Conservation (phyloP, 2,329 filamentous ascomycete genomes). For the Fusarium nematophilum region DNA sequence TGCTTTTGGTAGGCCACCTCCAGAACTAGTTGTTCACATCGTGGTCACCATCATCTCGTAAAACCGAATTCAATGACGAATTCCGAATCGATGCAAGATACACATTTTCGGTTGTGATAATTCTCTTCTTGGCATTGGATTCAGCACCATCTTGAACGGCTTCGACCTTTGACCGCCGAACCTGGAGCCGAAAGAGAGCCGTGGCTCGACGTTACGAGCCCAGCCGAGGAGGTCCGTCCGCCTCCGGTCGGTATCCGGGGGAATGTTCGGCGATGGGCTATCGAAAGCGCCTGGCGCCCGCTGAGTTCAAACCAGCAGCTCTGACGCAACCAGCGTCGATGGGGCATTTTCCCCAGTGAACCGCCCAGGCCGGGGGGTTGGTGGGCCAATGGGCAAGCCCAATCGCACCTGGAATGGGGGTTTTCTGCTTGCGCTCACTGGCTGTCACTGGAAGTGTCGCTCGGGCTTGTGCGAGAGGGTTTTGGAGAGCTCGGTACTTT, state of each 20-base stretch:
- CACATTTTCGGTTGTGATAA: background rate
- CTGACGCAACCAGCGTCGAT: conserved; percentile 38
- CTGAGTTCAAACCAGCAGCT: conserved; percentile 21
- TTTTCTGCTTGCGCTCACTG: conserved; percentile 25
- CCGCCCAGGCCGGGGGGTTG: background rate
- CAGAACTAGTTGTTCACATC: background rate
- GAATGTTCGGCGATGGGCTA: conserved; percentile 38
- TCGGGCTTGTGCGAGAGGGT: conserved; percentile 20
- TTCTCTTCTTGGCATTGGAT: background rate
- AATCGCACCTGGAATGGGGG: conserved; percentile 35
- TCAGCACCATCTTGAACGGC: background rate
- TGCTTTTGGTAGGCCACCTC: conserved; percentile 18
- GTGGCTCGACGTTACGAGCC: conserved; percentile 35
- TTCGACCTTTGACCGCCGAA: conserved; percentile 15
- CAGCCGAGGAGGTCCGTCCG: conserved; percentile 40
- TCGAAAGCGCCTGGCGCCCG: conserved; percentile 20
- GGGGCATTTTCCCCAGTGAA: conserved; percentile 21
- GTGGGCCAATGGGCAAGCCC: conserved; percentile 28
- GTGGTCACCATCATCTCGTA: background rate
- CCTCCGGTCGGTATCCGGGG: conserved; percentile 45
- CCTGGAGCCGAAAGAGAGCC: conserved; percentile 31
- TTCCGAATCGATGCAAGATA: conserved; percentile 2
- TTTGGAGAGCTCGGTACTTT: conserved; percentile 25
- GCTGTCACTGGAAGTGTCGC: conserved; percentile 6
- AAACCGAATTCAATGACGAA: background rate